A percentile compares a stretch with the other conserved stretches of the same genome.
These are phyloP conservation scores for Alternaria solani DNA, from an alignment of 2,329 filamentous ascomycete species.

Conservation along the genomic window DNA sequence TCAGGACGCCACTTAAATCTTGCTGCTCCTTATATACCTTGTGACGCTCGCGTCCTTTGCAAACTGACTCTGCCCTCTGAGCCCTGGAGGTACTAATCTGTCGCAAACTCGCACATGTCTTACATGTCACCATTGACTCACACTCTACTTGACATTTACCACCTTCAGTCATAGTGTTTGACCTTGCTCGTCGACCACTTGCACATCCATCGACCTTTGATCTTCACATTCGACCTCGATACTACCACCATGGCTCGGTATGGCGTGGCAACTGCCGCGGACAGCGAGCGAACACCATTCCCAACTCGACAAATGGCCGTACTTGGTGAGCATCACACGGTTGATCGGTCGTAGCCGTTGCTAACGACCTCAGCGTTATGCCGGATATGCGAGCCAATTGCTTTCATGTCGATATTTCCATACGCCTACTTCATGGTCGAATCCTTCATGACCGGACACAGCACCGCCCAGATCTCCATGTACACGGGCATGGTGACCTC, in stretches of 20 bases:
- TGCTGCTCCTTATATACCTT: slow-evolving; percentile 50
- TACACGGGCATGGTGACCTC: slow-evolving; percentile 97
- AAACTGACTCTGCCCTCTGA: slow-evolving; percentile 38
- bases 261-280: slow-evolving; percentile 36
- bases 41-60: slow-evolving; percentile 46
- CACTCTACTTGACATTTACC: slow-evolving; percentile 14
- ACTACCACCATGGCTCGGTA: slow-evolving; percentile 42
- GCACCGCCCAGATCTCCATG: slow-evolving; percentile 81
- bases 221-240: slow-evolving; percentile 4
- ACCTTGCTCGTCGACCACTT: slow-evolving; percentile 9
- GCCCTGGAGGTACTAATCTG: slow-evolving; percentile 34
- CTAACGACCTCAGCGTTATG: slow-evolving; percentile 71
- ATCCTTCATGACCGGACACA: slow-evolving; percentile 84
- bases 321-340: slow-evolving; percentile 54
- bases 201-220: background rate
- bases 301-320: slow-evolving; percentile 66
- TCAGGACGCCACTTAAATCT: slow-evolving; percentile 52
- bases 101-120: slow-evolving; percentile 45
- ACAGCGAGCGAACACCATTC: slow-evolving; percentile 56
- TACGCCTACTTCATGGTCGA: slow-evolving; percentile 98
- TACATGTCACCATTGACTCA: slow-evolving; percentile 26
- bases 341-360: background rate
- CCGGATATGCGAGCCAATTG: slow-evolving; percentile 97
- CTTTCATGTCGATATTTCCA: slow-evolving; percentile 99
- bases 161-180: slow-evolving; percentile 18